These are phyloP conservation scores for Pseudogymnoascus sp. DNA, from an alignment of 2,329 filamentous ascomycete genomes.

Conservation along the genomic window DNA sequence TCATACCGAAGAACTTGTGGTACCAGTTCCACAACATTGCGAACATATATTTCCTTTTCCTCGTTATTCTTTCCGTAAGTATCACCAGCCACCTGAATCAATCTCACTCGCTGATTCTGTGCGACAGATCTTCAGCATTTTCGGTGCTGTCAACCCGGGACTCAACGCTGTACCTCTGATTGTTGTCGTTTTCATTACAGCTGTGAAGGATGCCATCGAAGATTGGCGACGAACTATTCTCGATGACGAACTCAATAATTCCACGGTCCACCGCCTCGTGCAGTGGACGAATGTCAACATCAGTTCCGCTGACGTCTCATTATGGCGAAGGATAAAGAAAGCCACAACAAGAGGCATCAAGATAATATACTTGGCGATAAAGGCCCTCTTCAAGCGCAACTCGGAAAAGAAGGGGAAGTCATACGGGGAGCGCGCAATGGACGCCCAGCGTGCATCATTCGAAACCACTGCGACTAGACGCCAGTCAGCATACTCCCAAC, in stretches of 20 bases:
- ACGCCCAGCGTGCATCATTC: constrained; percentile 42
- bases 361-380: constrained; percentile 1
- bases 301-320: constrained; percentile 72
- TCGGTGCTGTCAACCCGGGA: constrained; percentile 83
- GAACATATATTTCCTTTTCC: constrained; percentile 96
- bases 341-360: constrained; percentile 44
- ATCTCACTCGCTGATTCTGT: constrained; percentile 17
- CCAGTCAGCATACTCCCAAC: constrained; percentile 28
- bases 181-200: constrained; percentile 79
- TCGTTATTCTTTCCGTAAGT: constrained; percentile 89
- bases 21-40: constrained; percentile 98
- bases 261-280: constrained; percentile 79
- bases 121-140: constrained; percentile 83
- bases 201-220: constrained; percentile 91
- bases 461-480: constrained; percentile 51
- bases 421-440: constrained; percentile 18
- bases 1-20: constrained; percentile 93
- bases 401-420: constrained; percentile 33
- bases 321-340: constrained; percentile 89
- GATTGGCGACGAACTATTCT: constrained; percentile 87
- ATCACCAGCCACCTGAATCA: constrained; percentile 2
- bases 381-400: constrained; percentile 37
- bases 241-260: constrained; percentile 93
- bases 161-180: constrained; percentile 87
- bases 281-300: constrained; percentile 94